These are phyloP conservation scores for Blastobotrys malaysiensis DNA, from an alignment of 1,139 yeast species.

Conservation along the genomic window DNA sequence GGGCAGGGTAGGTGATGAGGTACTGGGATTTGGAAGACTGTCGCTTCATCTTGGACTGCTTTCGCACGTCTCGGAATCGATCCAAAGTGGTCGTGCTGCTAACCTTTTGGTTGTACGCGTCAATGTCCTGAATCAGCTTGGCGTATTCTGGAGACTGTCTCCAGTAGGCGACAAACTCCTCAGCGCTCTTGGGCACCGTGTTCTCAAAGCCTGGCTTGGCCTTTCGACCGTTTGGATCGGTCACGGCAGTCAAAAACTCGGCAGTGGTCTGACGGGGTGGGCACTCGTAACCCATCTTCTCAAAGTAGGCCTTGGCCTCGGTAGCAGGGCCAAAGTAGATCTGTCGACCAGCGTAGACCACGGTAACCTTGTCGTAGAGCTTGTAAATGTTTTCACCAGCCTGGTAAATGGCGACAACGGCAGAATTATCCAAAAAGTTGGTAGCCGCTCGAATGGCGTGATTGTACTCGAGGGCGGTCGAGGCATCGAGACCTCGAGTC, in stretches of 20 bases:
- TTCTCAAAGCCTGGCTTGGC: slow-evolving; percentile 45
- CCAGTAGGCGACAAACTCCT: slow-evolving; percentile 49
- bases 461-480: slow-evolving; percentile 65
- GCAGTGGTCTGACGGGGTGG: slow-evolving; percentile 62
- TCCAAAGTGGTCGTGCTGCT: slow-evolving; percentile 40
- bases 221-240: slow-evolving; percentile 50
- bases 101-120: slow-evolving; percentile 37
- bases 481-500: slow-evolving; percentile 73
- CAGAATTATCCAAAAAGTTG: slow-evolving; percentile 49
- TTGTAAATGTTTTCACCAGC: slow-evolving; percentile 63
- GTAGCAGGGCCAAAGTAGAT: slow-evolving; percentile 53
- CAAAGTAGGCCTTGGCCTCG: slow-evolving; percentile 50
- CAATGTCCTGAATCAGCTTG: slow-evolving; percentile 38
- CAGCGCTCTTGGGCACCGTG: slow-evolving; percentile 45
- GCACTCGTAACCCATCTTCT: slow-evolving; percentile 55
- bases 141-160: slow-evolving; percentile 45
- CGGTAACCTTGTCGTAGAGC: slow-evolving; percentile 59
- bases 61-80: slow-evolving; percentile 36
- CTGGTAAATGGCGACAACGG: slow-evolving; percentile 56
- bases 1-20: slow-evolving; percentile 43
- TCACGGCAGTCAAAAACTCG: slow-evolving; percentile 63
- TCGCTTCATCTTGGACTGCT: slow-evolving; percentile 42
- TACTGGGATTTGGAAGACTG: slow-evolving; percentile 43
- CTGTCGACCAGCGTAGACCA: slow-evolving; percentile 54
- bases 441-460: slow-evolving; percentile 59